Base-by-base conservation (phyloP, 2,329 filamentous ascomycete genomes). In the Oidium heveae region DNA sequence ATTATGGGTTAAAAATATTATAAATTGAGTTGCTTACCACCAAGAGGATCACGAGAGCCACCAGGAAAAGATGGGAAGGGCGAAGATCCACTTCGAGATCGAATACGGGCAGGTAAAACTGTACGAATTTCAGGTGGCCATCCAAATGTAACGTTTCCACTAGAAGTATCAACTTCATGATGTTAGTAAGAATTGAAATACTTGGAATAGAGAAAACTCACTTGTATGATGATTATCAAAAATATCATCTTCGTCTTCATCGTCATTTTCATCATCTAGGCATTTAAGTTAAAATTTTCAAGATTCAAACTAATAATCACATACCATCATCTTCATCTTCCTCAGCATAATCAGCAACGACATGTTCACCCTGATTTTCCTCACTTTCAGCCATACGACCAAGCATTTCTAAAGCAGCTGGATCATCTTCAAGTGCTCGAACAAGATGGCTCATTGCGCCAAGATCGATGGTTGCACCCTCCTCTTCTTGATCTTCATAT, bases 221-320 rank as follows among this genome's bases (percentile, higher is more conserved):
- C 74, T 69, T 56, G 74, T 71, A 65, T 74, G 77, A 24, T 76
- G 74, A 57, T 79, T 76, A 57, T 77, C 80, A 56, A 75, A 70
- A 61, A 78, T 79, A 55, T 79, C 75, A 20, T 78, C 76, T 53
- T 86, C 82, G 47, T 80, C 80, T 16, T 79, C 77, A 33, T 79
- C 77, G 22, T 81, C 77, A 46, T 81, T 80, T 43, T 84, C 82
- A 50, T 86, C 84, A n/a, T 73, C 73, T 58, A 50, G 34, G 33
- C 39, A 28, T 18, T 36, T 55, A 41, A 54, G 46, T 22, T n/a
- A 16, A 39, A 12, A 20, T 10, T 10, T n/a, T 16, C 6, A 28
- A 32, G 39, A 20, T 39, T 39, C 16, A 16, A 13, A 8, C 4
- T 28, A 18, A 41, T 20, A 16, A 47, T 41, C 44, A 55, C 65